Conservation (phyloP, 1,139 yeast genomes). For the Saccharomycopsis phalli region DNA sequence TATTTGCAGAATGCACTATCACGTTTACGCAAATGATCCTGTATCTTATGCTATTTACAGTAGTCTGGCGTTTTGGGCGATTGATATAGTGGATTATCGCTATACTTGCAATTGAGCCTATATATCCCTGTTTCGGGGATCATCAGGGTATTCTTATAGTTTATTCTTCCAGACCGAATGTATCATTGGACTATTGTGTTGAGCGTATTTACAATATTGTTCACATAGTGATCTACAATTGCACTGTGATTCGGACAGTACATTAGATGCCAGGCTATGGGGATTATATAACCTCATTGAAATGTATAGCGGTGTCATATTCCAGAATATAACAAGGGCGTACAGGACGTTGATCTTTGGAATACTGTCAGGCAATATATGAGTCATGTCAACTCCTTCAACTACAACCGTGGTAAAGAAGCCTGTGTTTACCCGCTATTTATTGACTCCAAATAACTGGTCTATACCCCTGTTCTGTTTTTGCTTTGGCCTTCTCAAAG, state of each 20-base stretch:
- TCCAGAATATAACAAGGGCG: constrained; percentile 45
- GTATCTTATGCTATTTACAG: constrained; percentile 42
- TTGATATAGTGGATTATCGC: constrained; percentile 48
- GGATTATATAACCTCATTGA: constrained; percentile 26
- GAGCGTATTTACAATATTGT: constrained; percentile 42
- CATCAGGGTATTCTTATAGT: constrained; percentile 49
- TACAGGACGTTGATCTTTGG: constrained; percentile 40
- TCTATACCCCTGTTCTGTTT: constrained; percentile 16
- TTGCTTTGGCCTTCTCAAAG: constrained; percentile 41
- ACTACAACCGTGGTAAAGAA: constrained; percentile 27
- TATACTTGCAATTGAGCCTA: constrained; percentile 50
- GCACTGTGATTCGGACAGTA: constrained; percentile 55
- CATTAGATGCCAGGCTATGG: constrained; percentile 30
- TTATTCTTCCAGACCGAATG: constrained; percentile 42
- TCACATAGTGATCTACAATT: constrained; percentile 50
- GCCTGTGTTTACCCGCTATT: constrained; percentile 22
- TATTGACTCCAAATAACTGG: constrained; percentile 3
- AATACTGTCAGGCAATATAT: constrained; percentile 41
- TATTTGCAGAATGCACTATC: constrained; percentile 51
- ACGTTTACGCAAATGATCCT: constrained; percentile 49
- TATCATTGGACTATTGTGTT: constrained; percentile 44
- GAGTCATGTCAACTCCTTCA: constrained; percentile 40
- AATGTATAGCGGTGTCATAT: constrained; percentile 43
- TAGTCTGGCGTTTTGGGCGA: constrained; percentile 46
- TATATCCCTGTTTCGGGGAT: constrained; percentile 56